Evolutionary conservation across 306 rosid species (phyloP).

Genomic region (Astragalus membranaceus): DNA sequence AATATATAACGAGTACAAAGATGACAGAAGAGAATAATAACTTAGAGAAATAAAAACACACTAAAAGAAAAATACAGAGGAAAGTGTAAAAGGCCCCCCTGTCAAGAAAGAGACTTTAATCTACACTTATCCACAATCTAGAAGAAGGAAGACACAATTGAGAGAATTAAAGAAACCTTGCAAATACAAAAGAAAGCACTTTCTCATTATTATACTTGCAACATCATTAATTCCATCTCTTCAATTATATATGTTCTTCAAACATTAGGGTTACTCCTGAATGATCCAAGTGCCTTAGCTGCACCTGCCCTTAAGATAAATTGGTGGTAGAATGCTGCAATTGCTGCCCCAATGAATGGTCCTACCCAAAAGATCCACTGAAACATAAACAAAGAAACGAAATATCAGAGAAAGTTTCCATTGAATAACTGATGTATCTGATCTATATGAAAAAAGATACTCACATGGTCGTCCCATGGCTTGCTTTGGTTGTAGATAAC

Average conservation of each 20-base stretch:
- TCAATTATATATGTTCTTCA: conserved; percentile 17
- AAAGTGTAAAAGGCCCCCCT: conserved; percentile 34
- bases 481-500: conserved; percentile 45
- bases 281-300: conserved; percentile 80
- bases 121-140: conserved; percentile 28
- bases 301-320: conserved; percentile 90
- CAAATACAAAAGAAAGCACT: conserved; percentile 15
- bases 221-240: conserved; percentile 13
- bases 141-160: conserved; percentile 17
- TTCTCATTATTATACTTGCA: conserved; percentile 7
- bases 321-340: conserved; percentile 95
- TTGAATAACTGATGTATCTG: no score
- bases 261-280: conserved; percentile 74
- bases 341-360: conserved; percentile 85
- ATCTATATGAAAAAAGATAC: neutral
- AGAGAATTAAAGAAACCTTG: conserved; percentile 12
- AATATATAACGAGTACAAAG: conserved; percentile 22
- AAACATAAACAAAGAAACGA: conserved; percentile 5
- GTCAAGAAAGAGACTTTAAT: conserved; percentile 30
- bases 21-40: conserved; percentile 10
- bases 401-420: conserved; percentile 7
- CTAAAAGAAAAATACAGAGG: conserved; percentile 30
- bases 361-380: conserved; percentile 99
- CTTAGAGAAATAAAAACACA: conserved; percentile 21
- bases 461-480: conserved; percentile 81